These are phyloP conservation scores for thale cress (Arabidopsis thaliana) DNA, from an alignment of 345 rosid species.

Conservation along the genomic window DNA sequence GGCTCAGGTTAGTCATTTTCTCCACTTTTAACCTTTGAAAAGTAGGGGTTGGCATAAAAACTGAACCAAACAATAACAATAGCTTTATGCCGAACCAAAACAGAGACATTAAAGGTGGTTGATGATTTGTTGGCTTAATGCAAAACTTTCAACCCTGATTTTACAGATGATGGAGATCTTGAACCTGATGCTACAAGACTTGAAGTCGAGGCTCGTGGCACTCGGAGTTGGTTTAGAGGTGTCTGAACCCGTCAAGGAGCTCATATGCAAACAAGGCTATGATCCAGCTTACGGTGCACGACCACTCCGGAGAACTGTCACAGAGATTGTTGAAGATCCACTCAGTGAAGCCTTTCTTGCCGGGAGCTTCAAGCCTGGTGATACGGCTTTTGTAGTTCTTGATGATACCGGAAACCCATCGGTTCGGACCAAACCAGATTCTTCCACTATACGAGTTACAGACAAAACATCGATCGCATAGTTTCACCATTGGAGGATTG, in stretches of 20 bases:
- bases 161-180: conserved; percentile 82
- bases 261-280: conserved; percentile 83
- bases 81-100: neutral
- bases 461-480: conserved; percentile 56
- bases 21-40: neutral
- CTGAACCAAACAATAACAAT: neutral
- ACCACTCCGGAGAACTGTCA: conserved; percentile 85
- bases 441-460: conserved; percentile 53
- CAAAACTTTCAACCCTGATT: neutral
- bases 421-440: conserved; percentile 58
- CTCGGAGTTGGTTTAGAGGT: conserved; percentile 89
- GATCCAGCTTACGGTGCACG: conserved; percentile 81
- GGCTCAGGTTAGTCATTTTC: conserved; percentile 72
- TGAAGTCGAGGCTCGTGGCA: conserved; percentile 72
- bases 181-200: conserved; percentile 84
- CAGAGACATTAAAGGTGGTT: neutral
- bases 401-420: conserved; percentile 82
- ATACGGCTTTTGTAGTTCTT: conserved; percentile 71
- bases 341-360: conserved; percentile 84
- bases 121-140: neutral
- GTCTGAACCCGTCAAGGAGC: conserved; percentile 74
- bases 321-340: conserved; percentile 77
- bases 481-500: conserved; percentile 37
- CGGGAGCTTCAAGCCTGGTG: conserved; percentile 76
- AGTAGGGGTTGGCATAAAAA: neutral